These are phyloP conservation scores for Scheffersomyces segobiensis DNA, from an alignment of 1,139 yeast species.

Conservation along the genomic window DNA sequence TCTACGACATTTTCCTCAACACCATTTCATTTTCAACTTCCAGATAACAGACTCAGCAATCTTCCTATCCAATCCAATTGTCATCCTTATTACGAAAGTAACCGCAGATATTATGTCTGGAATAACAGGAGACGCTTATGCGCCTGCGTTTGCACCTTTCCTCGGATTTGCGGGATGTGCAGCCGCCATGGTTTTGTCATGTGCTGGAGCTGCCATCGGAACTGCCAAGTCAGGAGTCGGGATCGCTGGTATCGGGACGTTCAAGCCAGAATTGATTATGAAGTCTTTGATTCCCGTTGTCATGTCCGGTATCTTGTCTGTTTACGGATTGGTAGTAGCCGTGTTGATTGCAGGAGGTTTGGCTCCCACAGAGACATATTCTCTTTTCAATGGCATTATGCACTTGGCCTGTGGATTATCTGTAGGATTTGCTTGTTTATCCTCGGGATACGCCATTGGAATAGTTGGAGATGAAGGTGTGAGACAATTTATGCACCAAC, in stretches of 20 bases:
- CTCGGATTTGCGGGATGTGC: conserved; percentile 96
- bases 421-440: conserved; percentile 94
- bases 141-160: conserved; percentile 91
- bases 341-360: conserved; percentile 94
- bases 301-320: conserved; percentile 97
- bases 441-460: conserved; percentile 98
- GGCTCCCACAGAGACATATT: conserved; percentile 71
- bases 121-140: conserved; percentile 51
- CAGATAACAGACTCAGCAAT: background rate
- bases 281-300: conserved; percentile 90
- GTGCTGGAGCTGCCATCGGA: conserved; percentile 97
- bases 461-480: conserved; percentile 99
- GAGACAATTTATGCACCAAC: conserved; percentile 94
- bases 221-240: conserved; percentile 99
- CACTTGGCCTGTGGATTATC: conserved; percentile 94
- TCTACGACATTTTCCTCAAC: background rate
- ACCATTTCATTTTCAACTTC: background rate
- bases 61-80: background rate
- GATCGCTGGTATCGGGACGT: conserved; percentile 87
- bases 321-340: conserved; percentile 93
- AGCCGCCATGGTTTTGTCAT: conserved; percentile 83
- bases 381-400: conserved; percentile 93
- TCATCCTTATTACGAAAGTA: background rate
- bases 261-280: conserved; percentile 81
- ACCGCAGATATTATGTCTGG: conserved; percentile 26